phyloP scores from a whole-genome alignment of 2,329 filamentous ascomycete species.

The Capronia epimyces region DNA sequence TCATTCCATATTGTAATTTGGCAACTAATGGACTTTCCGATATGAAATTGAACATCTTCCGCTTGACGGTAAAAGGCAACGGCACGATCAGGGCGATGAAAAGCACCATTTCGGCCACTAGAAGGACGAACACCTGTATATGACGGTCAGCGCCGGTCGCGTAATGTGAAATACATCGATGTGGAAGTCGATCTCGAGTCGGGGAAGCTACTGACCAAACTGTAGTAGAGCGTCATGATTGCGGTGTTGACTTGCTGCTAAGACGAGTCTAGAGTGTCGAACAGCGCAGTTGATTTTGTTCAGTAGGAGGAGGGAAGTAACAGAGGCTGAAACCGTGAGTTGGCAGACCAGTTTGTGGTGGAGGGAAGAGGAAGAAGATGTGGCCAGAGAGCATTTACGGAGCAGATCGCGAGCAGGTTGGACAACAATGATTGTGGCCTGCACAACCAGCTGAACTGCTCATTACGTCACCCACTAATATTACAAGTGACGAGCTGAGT shows the following conservation, averaged over 20 bases:
- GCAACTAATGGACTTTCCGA: constrained; percentile 80
- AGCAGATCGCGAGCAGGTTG: background rate
- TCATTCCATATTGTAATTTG: constrained; percentile 94
- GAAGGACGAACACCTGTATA: constrained; percentile 44
- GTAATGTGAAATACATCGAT: constrained; percentile 3
- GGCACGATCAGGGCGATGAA: constrained; percentile 59
- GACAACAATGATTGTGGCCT: background rate
- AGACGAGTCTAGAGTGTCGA: background rate
- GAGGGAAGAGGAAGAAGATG: background rate
- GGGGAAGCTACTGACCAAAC: constrained; percentile 27
- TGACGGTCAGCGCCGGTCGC: constrained; percentile 8
- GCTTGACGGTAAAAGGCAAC: constrained; percentile 77
- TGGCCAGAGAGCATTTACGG: constrained; percentile 1
- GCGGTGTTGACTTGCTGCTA: constrained; percentile 25
- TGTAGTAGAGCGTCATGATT: constrained; percentile 66
- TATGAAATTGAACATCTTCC: constrained; percentile 91
- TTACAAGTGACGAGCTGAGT: no score
- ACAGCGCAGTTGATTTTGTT: background rate
- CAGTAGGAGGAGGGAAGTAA: background rate
- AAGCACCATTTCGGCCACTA: constrained; percentile 48
- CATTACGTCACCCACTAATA: constrained; percentile 2
- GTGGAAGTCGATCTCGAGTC: background rate
- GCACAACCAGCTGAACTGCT: no score
- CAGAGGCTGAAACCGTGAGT: no score
- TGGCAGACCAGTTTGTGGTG: background rate